phyloP scores from a whole-genome alignment of 2,329 filamentous ascomycete species.

The Colletotrichum tamarilloi region DNA sequence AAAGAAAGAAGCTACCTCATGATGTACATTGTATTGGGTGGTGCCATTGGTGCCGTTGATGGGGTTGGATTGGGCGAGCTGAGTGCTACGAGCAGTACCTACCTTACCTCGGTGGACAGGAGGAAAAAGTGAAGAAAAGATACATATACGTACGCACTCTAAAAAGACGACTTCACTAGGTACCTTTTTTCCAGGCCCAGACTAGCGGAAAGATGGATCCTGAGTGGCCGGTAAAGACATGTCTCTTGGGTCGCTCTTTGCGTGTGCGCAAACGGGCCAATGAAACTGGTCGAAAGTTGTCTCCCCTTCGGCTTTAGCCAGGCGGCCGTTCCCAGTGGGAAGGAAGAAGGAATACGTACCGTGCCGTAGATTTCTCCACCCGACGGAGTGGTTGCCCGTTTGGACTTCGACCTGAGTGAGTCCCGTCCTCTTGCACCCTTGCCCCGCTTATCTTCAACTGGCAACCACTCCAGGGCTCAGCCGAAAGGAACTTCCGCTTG shows the following conservation, averaged over 20 bases:
- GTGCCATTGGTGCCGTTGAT: not conserved
- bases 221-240: not conserved
- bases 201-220: not conserved
- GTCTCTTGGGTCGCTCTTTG: not conserved
- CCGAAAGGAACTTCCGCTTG: not conserved
- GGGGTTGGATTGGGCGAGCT: conserved; percentile 11
- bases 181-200: no score
- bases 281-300: not conserved
- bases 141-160: not conserved
- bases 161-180: not conserved
- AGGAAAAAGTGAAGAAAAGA: not conserved
- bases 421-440: not conserved
- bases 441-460: not conserved
- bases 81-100: not conserved
- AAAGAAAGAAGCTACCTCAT: not conserved
- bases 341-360: not conserved
- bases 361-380: not conserved
- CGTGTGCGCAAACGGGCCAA: conserved; percentile 30
- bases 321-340: not conserved
- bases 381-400: conserved; percentile 31
- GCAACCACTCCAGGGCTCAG: not conserved
- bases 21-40: conserved; percentile 7
- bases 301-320: conserved; percentile 18
- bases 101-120: not conserved
- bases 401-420: not conserved